These are phyloP conservation scores for Aureobasidium sp. DNA, from an alignment of 2,329 filamentous ascomycete species.

Conservation along the genomic window DNA sequence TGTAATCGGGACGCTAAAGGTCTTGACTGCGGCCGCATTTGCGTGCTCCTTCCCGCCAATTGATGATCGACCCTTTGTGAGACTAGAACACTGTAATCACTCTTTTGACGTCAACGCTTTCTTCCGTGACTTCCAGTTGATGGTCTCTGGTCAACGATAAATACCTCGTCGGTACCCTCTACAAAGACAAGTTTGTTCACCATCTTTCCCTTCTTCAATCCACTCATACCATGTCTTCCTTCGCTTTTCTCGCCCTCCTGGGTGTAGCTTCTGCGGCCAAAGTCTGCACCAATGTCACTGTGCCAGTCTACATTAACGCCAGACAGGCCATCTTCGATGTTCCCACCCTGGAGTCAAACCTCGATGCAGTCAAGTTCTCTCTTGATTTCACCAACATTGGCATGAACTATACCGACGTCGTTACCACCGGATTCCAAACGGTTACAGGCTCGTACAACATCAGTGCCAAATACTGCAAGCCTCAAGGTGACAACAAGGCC, in stretches of 20 bases:
- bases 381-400: conserved; percentile 42
- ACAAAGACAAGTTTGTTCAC: not conserved
- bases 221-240: not conserved
- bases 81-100: not conserved
- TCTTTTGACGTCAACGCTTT: conserved; percentile 3
- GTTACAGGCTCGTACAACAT: conserved; percentile 16
- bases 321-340: conserved; percentile 47
- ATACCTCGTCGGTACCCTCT: not conserved
- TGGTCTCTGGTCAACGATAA: not conserved
- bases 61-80: not conserved
- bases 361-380: conserved; percentile 50
- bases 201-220: not conserved
- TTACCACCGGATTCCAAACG: conserved; percentile 18
- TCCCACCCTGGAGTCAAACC: conserved; percentile 39
- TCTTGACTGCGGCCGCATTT: not conserved
- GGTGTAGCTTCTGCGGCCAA: conserved; percentile 20
- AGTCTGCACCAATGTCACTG: conserved; percentile 42
- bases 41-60: not conserved
- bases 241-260: conserved; percentile 7
- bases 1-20: not conserved
- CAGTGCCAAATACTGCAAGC: conserved; percentile 20
- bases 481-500: conserved; percentile 14
- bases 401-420: conserved; percentile 39
- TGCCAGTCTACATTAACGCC: conserved; percentile 47
- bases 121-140: not conserved